A percentile compares a stretch with the other conserved stretches of the same genome.
Conservation (phyloP, 495 filamentous ascomycete species). For the Trichocladium uniseriatum region DNA sequence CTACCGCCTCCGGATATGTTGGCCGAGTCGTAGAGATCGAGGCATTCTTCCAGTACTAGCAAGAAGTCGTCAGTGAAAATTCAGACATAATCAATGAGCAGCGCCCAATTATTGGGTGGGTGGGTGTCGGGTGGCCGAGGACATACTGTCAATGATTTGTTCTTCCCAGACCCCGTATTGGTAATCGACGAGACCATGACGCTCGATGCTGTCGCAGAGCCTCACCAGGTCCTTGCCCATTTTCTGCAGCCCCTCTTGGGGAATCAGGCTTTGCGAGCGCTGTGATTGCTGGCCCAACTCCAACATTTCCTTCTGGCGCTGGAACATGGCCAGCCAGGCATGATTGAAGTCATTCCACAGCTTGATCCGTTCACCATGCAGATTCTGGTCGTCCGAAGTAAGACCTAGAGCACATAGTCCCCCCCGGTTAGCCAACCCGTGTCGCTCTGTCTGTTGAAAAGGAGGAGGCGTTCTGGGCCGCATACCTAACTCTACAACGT, state of each 20-base stretch:
- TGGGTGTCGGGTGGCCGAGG: no score
- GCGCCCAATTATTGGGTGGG: no score
- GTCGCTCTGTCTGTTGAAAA: neutral
- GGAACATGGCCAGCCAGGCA: constrained; percentile 82
- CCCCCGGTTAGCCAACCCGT: constrained; percentile 1
- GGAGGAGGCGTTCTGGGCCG: neutral
- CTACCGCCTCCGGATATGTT: constrained; percentile 24
- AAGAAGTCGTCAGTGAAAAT: constrained; percentile 1
- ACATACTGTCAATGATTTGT: constrained; percentile 76
- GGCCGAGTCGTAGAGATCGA: constrained; percentile 46
- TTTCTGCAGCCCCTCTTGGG: constrained; percentile 57
- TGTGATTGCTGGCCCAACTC: constrained; percentile 49
- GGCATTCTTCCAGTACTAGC: constrained; percentile 55
- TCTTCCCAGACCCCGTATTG: constrained; percentile 96
- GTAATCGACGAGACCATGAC: constrained; percentile 88
- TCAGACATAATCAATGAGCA: no score
- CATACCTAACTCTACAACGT: constrained; percentile 75
- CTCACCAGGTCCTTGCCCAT: constrained; percentile 75
- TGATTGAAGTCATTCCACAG: constrained; percentile 94
- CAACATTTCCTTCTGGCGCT: constrained; percentile 76
- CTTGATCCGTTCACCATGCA: constrained; percentile 61
- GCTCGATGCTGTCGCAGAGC: constrained; percentile 77
- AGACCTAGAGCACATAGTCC: constrained; percentile 28
- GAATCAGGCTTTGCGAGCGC: constrained; percentile 56
- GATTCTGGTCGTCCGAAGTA: constrained; percentile 58